Evolutionary conservation across 2,329 filamentous ascomycete species (phyloP), one percentile per base, ranked within the genome.

Genomic region (Eurotiales sp.): DNA sequence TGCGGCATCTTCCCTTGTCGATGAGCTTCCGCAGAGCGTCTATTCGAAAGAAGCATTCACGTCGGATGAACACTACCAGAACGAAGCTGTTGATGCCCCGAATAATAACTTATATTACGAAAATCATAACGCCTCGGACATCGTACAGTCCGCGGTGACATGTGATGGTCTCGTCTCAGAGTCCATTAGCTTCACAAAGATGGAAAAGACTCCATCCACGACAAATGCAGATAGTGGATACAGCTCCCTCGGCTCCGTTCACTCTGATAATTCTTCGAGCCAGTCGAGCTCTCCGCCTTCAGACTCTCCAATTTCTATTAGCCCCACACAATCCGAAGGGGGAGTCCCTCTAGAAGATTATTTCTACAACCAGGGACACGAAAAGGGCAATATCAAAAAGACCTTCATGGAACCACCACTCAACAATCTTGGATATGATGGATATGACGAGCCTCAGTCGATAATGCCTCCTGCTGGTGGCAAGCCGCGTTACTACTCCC

Each of bases 221-320:
- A 47, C 23, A 17, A 69, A 70, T 46, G 61, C 60, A 11, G 69
- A 72, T 50, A 71, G 68, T 47, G 69, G 69, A 17, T 71, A 72
- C 50, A 70, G 67, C 50, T 71, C 68, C 27, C 64, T 64, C 11
- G 61, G 64, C 8, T 70, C 68, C 1, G 48, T 63, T 15, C 59
- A 59, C 39, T 69, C 65, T 10, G 44, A 61, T 44, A 39, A 46
- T 12, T 51, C 53, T 41, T 46, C 47, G 12, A 15, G 36, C 10
- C 34, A 41, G 17, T 46, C 44, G 6, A 47, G 36, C 34, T 49
- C 51, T 19, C 46, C 51, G 15, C 51, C 46, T 40, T n/a, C 15
- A n/a, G 25, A 14, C 15, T 49, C 40, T 4, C 40, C 40, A 21
- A n/a, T 45, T 10, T 14, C 8, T 17, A 22, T n/a, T 29, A 36